These are phyloP conservation scores for Pichia californica DNA, from an alignment of 805 yeast species.

Conservation along the genomic window DNA sequence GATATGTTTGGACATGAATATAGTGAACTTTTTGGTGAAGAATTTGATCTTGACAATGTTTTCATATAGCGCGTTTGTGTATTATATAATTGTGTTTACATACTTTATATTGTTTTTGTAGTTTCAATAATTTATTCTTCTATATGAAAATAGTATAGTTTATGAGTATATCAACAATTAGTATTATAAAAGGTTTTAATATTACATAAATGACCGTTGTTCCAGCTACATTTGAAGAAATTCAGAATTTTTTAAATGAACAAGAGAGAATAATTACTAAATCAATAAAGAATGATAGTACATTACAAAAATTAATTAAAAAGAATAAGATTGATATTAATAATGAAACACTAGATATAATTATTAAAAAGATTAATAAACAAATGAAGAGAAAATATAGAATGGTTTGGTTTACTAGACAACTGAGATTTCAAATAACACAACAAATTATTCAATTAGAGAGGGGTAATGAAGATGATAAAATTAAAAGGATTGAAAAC, in stretches of 20 bases:
- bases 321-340: conserved; percentile 8
- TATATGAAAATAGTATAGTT: too few species aligned
- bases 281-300: conserved; percentile 16
- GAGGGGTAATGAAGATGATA: conserved; percentile 9
- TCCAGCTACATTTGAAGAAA: conserved; percentile 20
- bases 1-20: conserved; percentile 11
- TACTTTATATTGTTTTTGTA: too few species aligned
- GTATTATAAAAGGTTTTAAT: too few species aligned
- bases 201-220: conserved; percentile 3
- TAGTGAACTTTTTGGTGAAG: conserved; percentile 1
- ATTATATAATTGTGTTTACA: too few species aligned
- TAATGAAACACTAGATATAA: conserved; percentile 6
- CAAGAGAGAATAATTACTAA: conserved; percentile 18
- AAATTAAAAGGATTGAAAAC: conserved; percentile 19
- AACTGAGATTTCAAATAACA: conserved; percentile 25
- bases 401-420: conserved; percentile 24
- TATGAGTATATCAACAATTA: too few species aligned
- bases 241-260: conserved; percentile 20
- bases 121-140: too few species aligned
- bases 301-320: conserved; percentile 8
- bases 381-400: conserved; percentile 13
- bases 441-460: conserved; percentile 26
- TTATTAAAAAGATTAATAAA: conserved; percentile 5
- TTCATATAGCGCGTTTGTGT: neutral
- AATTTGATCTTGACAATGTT: conserved; percentile 8